A percentile compares a stretch with the other conserved stretches of the same genome.
phyloP scores from a whole-genome alignment of 805 yeast species.

The Pichia nakasei region DNA sequence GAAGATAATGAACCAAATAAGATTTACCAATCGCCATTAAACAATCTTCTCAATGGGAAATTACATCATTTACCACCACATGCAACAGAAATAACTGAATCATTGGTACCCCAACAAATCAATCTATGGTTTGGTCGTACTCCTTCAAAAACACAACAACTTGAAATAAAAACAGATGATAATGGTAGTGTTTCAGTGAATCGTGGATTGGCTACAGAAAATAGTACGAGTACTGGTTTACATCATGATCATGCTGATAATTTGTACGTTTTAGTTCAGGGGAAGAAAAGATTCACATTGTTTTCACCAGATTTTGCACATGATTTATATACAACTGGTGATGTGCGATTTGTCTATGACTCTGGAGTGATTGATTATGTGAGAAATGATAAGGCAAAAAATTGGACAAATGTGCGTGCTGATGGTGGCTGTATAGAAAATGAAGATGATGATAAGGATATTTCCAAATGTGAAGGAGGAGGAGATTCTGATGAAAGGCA shows the following conservation, averaged over 20 bases:
- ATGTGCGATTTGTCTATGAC: constrained; percentile 39
- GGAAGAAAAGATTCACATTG: constrained; percentile 57
- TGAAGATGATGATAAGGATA: constrained; percentile 14
- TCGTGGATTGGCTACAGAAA: constrained; percentile 47
- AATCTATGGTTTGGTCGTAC: constrained; percentile 61
- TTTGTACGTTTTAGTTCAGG: constrained; percentile 51
- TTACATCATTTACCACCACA: constrained; percentile 32
- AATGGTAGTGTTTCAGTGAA: constrained; percentile 11
- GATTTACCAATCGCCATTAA: constrained; percentile 36
- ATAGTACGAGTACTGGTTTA: constrained; percentile 56
- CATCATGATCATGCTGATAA: constrained; percentile 82
- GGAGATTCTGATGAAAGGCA: constrained; percentile 12
- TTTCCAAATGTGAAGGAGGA: constrained; percentile 13
- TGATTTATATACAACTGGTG: constrained; percentile 56
- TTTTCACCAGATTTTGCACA: constrained; percentile 56
- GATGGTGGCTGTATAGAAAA: constrained; percentile 50
- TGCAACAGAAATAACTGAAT: constrained; percentile 7
- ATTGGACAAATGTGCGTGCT: constrained; percentile 52
- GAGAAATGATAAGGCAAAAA: constrained; percentile 43
- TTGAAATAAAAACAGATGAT: constrained; percentile 20
- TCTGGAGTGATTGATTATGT: constrained; percentile 63
- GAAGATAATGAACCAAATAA: constrained; percentile 33
- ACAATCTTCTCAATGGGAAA: constrained; percentile 24
- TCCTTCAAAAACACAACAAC: constrained; percentile 1
- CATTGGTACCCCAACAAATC: constrained; percentile 57